Evolutionary conservation across 2,329 filamentous ascomycete species (phyloP).

Genomic region (Ceratocystis cacaofunesta): DNA sequence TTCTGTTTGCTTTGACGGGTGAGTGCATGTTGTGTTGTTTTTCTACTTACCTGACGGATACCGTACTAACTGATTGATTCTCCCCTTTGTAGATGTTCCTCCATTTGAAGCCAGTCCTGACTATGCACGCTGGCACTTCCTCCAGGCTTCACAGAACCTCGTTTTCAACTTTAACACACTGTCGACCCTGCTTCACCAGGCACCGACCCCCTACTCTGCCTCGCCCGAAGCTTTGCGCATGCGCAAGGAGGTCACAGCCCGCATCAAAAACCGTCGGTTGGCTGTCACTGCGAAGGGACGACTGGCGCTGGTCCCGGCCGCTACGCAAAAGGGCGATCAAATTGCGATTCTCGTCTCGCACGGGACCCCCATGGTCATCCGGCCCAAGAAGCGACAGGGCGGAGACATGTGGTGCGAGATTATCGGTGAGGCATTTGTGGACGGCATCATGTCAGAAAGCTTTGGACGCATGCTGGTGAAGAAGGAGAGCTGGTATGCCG

Average conservation of each 20-base stretch:
- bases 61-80: not conserved
- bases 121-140: conserved; percentile 12
- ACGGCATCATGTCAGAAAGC: conserved; percentile 13
- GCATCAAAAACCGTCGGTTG: conserved; percentile 11
- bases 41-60: not conserved
- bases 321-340: conserved; percentile 14
- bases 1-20: conserved; percentile 12
- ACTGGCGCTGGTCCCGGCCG: conserved; percentile 14
- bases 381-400: conserved; percentile 6
- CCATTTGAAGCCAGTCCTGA: conserved; percentile 12
- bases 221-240: conserved; percentile 8
- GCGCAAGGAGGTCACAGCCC: not conserved
- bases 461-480: conserved; percentile 13
- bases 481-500: conserved; percentile 12
- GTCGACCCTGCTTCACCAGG: conserved; percentile 1
- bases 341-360: conserved; percentile 12
- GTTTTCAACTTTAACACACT: conserved; percentile 11
- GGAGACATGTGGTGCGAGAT: conserved; percentile 15
- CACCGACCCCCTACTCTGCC: conserved; percentile 1
- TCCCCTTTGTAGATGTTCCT: not conserved
- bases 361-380: conserved; percentile 13
- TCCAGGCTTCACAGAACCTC: conserved; percentile 8
- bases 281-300: conserved; percentile 11
- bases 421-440: conserved; percentile 16
- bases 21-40: not conserved